Conservation (phyloP, 2,329 filamentous ascomycete species). For the Claviceps cyperi region DNA sequence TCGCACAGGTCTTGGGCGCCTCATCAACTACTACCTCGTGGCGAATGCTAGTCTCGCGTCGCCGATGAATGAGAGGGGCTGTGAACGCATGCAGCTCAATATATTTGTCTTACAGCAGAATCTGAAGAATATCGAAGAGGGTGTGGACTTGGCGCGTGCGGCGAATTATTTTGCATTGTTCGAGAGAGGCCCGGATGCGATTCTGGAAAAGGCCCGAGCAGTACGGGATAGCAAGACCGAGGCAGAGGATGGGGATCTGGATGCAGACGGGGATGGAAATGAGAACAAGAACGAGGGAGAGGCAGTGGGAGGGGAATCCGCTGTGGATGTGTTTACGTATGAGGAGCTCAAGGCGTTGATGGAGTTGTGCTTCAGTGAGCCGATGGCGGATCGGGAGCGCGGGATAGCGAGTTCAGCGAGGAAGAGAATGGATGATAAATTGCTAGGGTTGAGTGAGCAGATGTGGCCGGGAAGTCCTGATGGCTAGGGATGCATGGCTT, state of each 20-base stretch:
- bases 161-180: slow-evolving; percentile 58
- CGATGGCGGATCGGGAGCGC: slow-evolving; percentile 49
- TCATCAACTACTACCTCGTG: slow-evolving; percentile 70
- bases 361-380: slow-evolving; percentile 55
- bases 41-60: slow-evolving; percentile 55
- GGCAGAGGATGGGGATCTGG: slow-evolving; percentile 7
- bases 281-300: no score
- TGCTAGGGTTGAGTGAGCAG: slow-evolving; percentile 55
- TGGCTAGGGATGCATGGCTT: background rate
- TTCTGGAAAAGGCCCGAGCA: slow-evolving; percentile 47
- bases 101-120: slow-evolving; percentile 93
- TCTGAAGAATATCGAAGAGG: slow-evolving; percentile 76
- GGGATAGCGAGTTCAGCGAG: slow-evolving; percentile 53
- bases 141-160: slow-evolving; percentile 47
- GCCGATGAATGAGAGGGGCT: slow-evolving; percentile 73
- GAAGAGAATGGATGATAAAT: slow-evolving; percentile 55
- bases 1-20: slow-evolving; percentile 56
- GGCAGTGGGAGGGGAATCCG: slow-evolving; percentile 7
- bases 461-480: slow-evolving; percentile 43
- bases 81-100: slow-evolving; percentile 81
- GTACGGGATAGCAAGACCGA: slow-evolving; percentile 21
- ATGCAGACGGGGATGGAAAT: no score
- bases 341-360: slow-evolving; percentile 52
- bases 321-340: slow-evolving; percentile 39
- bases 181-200: slow-evolving; percentile 46